Evolutionary conservation across 371 early-diverging fungal genomes (phyloP).

Genomic region (Enterocytospora artemiae): DNA sequence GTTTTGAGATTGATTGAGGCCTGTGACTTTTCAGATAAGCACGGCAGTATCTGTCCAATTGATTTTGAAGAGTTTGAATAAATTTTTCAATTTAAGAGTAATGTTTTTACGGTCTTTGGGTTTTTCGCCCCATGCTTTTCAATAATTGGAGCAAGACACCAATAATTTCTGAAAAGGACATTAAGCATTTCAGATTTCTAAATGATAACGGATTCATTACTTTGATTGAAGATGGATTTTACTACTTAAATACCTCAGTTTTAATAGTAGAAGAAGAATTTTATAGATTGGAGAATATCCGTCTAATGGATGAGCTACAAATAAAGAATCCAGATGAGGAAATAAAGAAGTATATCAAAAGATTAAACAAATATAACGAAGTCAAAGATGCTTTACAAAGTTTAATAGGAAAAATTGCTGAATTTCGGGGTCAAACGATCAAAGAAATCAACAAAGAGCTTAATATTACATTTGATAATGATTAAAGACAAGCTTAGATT

Average conservation of each 20-base stretch:
- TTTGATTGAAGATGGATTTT: constrained; percentile 27
- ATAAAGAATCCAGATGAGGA: constrained; percentile 39
- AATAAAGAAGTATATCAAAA: constrained; percentile 38
- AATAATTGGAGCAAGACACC: not conserved
- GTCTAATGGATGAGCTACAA: constrained; percentile 8
- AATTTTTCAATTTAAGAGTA: not conserved
- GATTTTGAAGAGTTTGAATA: constrained; percentile 54
- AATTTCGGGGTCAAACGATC: constrained; percentile 29
- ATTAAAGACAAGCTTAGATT: too few species aligned
- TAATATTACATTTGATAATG: constrained; percentile 7
- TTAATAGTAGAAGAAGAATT: constrained; percentile 22
- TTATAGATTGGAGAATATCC: constrained; percentile 22
- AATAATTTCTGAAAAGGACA: constrained; percentile 20
- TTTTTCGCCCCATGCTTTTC: not conserved
- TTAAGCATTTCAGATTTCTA: constrained; percentile 20
- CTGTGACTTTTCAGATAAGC: constrained; percentile 67
- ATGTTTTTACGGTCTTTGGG: not conserved
- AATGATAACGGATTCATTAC: constrained; percentile 14
- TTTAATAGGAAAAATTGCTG: constrained; percentile 51
- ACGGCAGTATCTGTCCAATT: constrained; percentile 61
- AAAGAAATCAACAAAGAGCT: constrained; percentile 46
- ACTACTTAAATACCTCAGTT: constrained; percentile 15
- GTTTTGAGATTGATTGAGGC: constrained; percentile 82
- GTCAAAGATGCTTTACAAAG: constrained; percentile 53
- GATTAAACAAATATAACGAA: constrained; percentile 53